Percentiles rank a stretch among this genome's conserved stretches.
Evolutionary conservation across 441 rosid species (phyloP).

Genomic region (Hypseocharis bilobata): DNA sequence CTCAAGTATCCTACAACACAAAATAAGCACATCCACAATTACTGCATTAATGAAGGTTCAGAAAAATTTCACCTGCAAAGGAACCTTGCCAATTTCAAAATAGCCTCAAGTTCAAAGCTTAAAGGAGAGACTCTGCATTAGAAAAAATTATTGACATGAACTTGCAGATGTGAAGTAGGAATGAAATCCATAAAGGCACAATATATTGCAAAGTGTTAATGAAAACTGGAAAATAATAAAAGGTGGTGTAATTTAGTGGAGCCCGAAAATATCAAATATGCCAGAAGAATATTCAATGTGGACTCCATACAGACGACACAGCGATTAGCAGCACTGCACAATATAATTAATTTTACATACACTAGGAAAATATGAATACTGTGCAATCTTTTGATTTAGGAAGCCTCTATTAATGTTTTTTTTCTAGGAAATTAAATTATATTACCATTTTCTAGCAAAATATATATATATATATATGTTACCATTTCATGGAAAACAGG

Average conservation of each 20-base stretch:
- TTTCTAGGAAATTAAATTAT: too few species aligned
- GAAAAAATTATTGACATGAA: background rate
- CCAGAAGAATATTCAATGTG: background rate
- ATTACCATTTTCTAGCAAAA: too few species aligned
- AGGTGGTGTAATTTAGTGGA: background rate
- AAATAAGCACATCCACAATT: background rate
- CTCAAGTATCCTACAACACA: background rate
- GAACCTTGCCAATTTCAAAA: conserved; percentile 80
- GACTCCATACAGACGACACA: background rate
- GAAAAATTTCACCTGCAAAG: conserved; percentile 64
- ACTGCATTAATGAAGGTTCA: background rate
- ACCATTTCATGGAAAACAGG: too few species aligned
- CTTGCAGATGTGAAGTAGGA: background rate
- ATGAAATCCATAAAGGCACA: background rate
- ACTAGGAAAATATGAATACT: background rate
- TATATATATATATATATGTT: too few species aligned
- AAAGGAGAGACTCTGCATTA: conserved; percentile 79
- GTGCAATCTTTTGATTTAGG: background rate
- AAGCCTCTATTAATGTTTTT: background rate
- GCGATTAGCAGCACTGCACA: background rate
- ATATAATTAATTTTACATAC: background rate
- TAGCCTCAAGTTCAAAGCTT: conserved; percentile 95
- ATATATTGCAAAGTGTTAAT: background rate
- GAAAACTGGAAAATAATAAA: background rate
- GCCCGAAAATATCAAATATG: background rate